phyloP scores from a whole-genome alignment of 768 basidiomycete species.

The Galerina marginata region DNA sequence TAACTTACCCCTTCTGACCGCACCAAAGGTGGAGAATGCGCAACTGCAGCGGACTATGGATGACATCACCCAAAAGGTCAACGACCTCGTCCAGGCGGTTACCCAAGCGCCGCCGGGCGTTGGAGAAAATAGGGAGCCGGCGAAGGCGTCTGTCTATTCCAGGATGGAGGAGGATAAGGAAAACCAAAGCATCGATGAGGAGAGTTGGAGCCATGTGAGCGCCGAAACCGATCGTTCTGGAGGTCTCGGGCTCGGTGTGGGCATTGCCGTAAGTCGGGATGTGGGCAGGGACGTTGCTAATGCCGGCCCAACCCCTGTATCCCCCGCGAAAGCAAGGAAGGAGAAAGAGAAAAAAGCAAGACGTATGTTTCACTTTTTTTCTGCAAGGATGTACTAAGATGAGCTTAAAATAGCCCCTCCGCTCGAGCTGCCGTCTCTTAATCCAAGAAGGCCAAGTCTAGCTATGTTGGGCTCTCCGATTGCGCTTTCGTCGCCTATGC shows the following conservation, averaged over 20 bases:
- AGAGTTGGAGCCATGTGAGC: constrained; percentile 45
- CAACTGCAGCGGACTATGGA: constrained; percentile 48
- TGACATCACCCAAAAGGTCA: constrained; percentile 52
- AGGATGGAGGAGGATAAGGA: constrained; percentile 46
- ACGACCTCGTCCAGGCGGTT: constrained; percentile 39
- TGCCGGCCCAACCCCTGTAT: constrained; percentile 27
- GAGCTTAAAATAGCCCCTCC: constrained; percentile 50
- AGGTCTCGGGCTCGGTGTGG: constrained; percentile 39
- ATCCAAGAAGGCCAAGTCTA: constrained; percentile 52
- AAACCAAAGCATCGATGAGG: constrained; percentile 41
- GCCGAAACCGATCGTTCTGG: constrained; percentile 35
- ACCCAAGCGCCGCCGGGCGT: constrained; percentile 17
- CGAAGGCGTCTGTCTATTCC: constrained; percentile 13
- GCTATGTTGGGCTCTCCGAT: constrained; percentile 55
- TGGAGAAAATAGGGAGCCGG: constrained; percentile 9
- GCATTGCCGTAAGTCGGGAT: constrained; percentile 48
- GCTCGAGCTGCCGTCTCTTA: constrained; percentile 54
- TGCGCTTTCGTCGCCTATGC: constrained; percentile 44
- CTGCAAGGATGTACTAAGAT: neutral
- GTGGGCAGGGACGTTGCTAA: constrained; percentile 53
- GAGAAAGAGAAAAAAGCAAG: constrained; percentile 59
- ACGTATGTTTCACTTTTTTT: constrained; percentile 47
- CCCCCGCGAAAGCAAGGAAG: constrained; percentile 41
- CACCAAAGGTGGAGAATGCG: constrained; percentile 46
- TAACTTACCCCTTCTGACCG: constrained; percentile 43